Evolutionary conservation across 1,284 basidiomycete species (phyloP).

Genomic region (Sanghuangporus baumii): DNA sequence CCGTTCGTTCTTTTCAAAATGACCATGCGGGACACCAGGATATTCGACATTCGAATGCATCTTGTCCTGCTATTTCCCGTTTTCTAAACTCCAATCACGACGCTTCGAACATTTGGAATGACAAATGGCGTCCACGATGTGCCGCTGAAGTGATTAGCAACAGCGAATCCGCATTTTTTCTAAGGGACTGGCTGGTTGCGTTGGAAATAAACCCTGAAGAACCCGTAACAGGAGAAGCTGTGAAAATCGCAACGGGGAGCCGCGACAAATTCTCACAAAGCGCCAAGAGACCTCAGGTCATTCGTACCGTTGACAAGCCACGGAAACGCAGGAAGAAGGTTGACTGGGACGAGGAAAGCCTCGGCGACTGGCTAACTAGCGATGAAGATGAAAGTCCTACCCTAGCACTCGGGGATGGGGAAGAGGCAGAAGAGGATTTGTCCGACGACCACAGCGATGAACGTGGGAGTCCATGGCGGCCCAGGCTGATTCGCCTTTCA

Average conservation of each 20-base stretch:
- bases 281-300: conserved; percentile 22
- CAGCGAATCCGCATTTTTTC: conserved; percentile 63
- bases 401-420: conserved; percentile 23
- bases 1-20: conserved; percentile 4
- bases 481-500: conserved; percentile 11
- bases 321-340: conserved; percentile 21
- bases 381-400: conserved; percentile 29
- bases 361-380: conserved; percentile 27
- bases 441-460: conserved; percentile 7
- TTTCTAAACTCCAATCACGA: conserved; percentile 27
- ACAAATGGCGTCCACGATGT: conserved; percentile 70
- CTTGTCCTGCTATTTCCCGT: conserved; percentile 46
- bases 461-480: conserved; percentile 13
- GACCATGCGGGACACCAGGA: neutral
- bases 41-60: neutral
- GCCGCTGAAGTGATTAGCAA: conserved; percentile 83
- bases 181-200: conserved; percentile 78
- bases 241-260: conserved; percentile 18
- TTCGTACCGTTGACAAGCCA: conserved; percentile 21
- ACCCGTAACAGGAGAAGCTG: conserved; percentile 8
- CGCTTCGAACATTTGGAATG: conserved; percentile 49
- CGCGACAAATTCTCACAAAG: conserved; percentile 16
- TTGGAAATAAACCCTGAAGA: conserved; percentile 46
- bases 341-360: conserved; percentile 22
- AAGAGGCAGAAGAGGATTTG: conserved; percentile 10